Base-by-base conservation (phyloP, 208 protist species). In the Leishmania tropica region DNA sequence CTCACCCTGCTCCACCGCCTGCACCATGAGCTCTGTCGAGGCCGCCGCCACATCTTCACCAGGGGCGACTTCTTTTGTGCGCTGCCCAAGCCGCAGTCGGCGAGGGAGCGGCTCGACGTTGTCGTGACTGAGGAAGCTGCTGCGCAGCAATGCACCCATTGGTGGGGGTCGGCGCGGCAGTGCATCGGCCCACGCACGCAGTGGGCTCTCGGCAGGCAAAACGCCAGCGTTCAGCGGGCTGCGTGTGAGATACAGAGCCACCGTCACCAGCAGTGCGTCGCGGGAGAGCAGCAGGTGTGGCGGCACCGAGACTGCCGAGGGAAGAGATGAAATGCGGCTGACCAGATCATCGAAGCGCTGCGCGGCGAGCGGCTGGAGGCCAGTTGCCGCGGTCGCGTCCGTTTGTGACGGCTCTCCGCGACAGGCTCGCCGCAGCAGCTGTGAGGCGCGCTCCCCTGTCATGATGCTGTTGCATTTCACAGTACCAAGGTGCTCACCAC, bases 91-190 rank as follows among this genome's bases (percentile, higher is more conserved):
- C 5, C 86, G 86, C 15, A 96, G 77, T 15, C 82, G 87, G 21
- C 89, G 89, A 83, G 93, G 86, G 42, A 95, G 86, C 3, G 91
- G 87, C 28, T 75, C 71, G 68, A 89, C 88, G 6, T 68, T 37
- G 21, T 70, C 53, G 19, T 19, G 48, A n/a, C 62, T 68, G n/a
- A 45, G 75, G n/a, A 85, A 84, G 53, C 83, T 62, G 40, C 85
- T 37, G 40, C 76, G 76, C 72, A 94, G 76, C 65, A 95, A 76
- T 64, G 86, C 65, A 0, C 91, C 93, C 71, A 94, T 84, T 51
- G 94, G 89, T 24, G 92, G 90, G 48, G 86, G 64, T 56, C 88
- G 89, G 24, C 87, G 90, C 37, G 94, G 92, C 28, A 97, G 79
- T 2, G 77, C 83, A 7, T 70, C 78, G 37, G 83, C 75, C 92